Evolutionary conservation across 2,329 filamentous ascomycete genomes (phyloP), one percentile per base, ranked within the genome.

Genomic region (Alternaria brassicicola): DNA sequence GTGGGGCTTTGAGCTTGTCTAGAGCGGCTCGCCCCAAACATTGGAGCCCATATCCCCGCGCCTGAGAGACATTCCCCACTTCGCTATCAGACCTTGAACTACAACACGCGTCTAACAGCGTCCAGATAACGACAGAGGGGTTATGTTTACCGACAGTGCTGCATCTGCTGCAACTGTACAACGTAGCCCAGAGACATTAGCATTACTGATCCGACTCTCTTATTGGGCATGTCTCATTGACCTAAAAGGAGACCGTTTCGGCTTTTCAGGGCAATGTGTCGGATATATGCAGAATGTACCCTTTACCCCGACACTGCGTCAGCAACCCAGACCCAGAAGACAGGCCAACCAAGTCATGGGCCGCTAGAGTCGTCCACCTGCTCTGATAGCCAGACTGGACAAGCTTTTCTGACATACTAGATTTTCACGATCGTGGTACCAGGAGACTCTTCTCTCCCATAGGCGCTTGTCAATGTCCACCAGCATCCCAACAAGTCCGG

Each of bases 221-320:
- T 30, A 62, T 63, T 67, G 55, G 59, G 41, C 13, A 49, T 31
- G 63, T 65, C 54, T 43, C 50, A 62, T n/a, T 30, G 26, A 41
- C 39, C 47, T 52, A 42, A 41, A 52, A 49, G 28, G 42, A 38
- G 47, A 19, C 43, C 10, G 23, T 57, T 26, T 38, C 46, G 52
- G 54, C 55, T 31, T 35, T 52, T 52, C 35, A 51, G 47, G 43
- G 17, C 38, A 42, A 46, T 17, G 41, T 36, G 35, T 15, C 46
- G 59, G 48, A 43, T 42, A 43, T 42, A 59, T 56, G 60, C 23
- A 52, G 25, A 65, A 33, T 61, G 58, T 47, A 43, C 46, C 50
- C 52, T 63, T 69, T 62, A 48, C 57, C 57, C 64, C 59, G 55
- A 62, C 56, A 48, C 55, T 48, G 58, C 59, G 62, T 72, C 65